Conservation (phyloP, 2,329 filamentous ascomycete species). For the Verticillium zaregamsianum region DNA sequence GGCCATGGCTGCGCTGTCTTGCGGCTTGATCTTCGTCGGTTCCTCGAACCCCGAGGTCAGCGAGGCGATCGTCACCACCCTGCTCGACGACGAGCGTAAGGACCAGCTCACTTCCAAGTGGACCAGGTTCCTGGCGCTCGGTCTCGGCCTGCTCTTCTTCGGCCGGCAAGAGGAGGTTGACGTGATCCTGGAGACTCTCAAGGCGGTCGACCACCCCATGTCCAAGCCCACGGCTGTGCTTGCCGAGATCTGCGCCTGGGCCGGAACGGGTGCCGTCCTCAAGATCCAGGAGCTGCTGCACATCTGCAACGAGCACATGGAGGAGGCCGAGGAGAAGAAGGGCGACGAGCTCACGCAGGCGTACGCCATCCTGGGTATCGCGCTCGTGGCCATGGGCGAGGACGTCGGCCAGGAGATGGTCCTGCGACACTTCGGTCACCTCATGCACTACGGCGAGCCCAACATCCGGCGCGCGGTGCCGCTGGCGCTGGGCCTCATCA, state of each 20-base stretch:
- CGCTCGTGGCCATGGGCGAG: slow-evolving; percentile 95
- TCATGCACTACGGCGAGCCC: slow-evolving; percentile 98
- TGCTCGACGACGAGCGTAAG: slow-evolving; percentile 90
- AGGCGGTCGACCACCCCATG: slow-evolving; percentile 96
- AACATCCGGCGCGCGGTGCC: slow-evolving; percentile 97
- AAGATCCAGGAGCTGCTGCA: slow-evolving; percentile 97
- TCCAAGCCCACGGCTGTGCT: slow-evolving; percentile 92
- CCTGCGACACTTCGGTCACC: slow-evolving; percentile 89
- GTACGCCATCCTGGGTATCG: slow-evolving; percentile 92
- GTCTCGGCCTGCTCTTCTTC: slow-evolving; percentile 90
- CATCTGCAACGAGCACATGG: slow-evolving; percentile 96
- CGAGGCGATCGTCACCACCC: slow-evolving; percentile 84
- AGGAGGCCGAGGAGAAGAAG: slow-evolving; percentile 91
- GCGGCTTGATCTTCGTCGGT: slow-evolving; percentile 88
- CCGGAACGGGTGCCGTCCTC: slow-evolving; percentile 91
- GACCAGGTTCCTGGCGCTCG: slow-evolving; percentile 94
- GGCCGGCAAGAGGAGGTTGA: slow-evolving; percentile 98
- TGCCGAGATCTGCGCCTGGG: slow-evolving; percentile 96
- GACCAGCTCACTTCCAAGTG: slow-evolving; percentile 95
- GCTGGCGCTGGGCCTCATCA: slow-evolving; percentile 92
- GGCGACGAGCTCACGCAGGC: slow-evolving; percentile 93
- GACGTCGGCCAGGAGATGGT: slow-evolving; percentile 99
- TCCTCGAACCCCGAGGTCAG: slow-evolving; percentile 88
- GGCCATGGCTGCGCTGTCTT: slow-evolving; percentile 88
- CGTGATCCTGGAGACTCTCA: slow-evolving; percentile 92